These are phyloP conservation scores for Fusarium sacchari DNA, from an alignment of 2,329 filamentous ascomycete genomes.

Conservation along the genomic window DNA sequence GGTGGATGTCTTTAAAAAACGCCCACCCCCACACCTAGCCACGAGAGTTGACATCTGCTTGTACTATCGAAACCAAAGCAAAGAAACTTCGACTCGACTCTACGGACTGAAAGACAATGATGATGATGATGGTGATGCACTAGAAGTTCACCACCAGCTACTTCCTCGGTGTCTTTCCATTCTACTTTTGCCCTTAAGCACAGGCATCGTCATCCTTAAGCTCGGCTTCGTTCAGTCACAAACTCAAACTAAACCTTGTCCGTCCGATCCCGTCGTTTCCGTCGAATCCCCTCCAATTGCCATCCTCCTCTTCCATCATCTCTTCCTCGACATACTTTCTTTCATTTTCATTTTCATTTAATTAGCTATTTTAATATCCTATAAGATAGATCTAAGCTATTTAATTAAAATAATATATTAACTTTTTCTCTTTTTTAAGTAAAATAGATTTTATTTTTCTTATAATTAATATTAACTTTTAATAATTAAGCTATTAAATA, in stretches of 20 bases:
- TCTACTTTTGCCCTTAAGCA: not conserved
- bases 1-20: slow-evolving; percentile 35
- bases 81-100: slow-evolving; percentile 4
- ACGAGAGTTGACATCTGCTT: slow-evolving; percentile 11
- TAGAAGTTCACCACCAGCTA: not conserved
- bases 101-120: slow-evolving; percentile 2
- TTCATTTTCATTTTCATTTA: too few relatives aligned
- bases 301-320: slow-evolving; percentile 19
- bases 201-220: slow-evolving; percentile 23
- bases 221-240: slow-evolving; percentile 15
- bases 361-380: too few relatives aligned
- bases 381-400: too few relatives aligned
- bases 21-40: slow-evolving; percentile 28
- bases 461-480: too few relatives aligned
- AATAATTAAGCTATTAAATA: too few relatives aligned
- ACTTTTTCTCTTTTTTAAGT: too few relatives aligned
- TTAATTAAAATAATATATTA: too few relatives aligned
- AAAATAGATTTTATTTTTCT: too few relatives aligned
- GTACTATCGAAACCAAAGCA: not conserved
- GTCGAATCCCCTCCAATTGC: slow-evolving; percentile 36
- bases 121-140: not conserved
- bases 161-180: not conserved
- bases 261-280: slow-evolving; percentile 41
- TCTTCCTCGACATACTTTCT: too few relatives aligned
- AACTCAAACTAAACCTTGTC: slow-evolving; percentile 40